Evolutionary conservation across 2,329 filamentous ascomycete genomes (phyloP).

Genomic region (Zymoseptoria brevis): DNA sequence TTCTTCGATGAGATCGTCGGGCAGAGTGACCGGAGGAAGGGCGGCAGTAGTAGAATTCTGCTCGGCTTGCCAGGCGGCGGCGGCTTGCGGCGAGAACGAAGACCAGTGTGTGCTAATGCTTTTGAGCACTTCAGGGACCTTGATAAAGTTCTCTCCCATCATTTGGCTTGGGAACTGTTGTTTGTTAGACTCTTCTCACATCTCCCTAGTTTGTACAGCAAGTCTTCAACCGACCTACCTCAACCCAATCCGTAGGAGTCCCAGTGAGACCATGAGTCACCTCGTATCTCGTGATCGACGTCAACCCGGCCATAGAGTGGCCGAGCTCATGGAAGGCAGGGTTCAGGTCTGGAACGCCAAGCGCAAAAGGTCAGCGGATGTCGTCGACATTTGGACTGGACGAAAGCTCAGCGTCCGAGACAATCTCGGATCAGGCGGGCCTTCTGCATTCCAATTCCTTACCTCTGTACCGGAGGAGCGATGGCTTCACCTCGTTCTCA

Average conservation of each 20-base stretch:
- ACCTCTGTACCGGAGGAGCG: background rate
- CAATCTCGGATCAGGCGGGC: no score
- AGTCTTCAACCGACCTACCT: background rate
- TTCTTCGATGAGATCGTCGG: background rate
- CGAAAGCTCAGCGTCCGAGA: no score
- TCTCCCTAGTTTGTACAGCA: no score
- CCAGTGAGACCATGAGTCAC: background rate
- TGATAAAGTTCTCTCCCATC: slow-evolving; percentile 1
- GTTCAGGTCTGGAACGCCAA: background rate
- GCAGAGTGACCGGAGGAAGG: background rate
- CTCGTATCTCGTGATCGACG: background rate
- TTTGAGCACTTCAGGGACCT: slow-evolving; percentile 4
- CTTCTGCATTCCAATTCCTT: no score
- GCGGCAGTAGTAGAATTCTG: background rate
- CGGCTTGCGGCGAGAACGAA: slow-evolving; percentile 1
- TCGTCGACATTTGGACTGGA: no score
- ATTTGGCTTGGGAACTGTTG: background rate
- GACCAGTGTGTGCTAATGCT: slow-evolving; percentile 11
- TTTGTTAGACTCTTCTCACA: no score
- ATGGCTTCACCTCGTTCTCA: background rate
- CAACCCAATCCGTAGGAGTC: slow-evolving; percentile 5
- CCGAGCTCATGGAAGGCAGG: slow-evolving; percentile 8
- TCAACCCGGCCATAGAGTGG: slow-evolving; percentile 8
- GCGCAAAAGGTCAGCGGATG: no score
- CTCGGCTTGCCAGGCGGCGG: slow-evolving; percentile 2